These are phyloP conservation scores for Candida sithepensis DNA, from an alignment of 805 yeast species.

Conservation along the genomic window DNA sequence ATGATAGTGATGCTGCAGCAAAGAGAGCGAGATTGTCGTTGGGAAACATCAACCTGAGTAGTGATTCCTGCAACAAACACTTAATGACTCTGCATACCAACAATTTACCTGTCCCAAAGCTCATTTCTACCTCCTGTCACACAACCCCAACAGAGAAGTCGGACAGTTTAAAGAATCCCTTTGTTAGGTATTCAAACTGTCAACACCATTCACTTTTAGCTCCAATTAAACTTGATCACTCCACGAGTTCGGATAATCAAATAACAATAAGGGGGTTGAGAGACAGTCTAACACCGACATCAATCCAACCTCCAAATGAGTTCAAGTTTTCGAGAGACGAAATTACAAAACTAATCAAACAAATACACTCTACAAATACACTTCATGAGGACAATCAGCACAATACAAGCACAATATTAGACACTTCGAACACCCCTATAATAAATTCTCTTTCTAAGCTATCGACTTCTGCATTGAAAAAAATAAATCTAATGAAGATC, in stretches of 20 bases:
- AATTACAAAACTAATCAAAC: constrained; percentile 11
- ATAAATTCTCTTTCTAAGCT: constrained; percentile 10
- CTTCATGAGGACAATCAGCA: neutral
- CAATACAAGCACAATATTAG: neutral
- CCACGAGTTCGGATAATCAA: neutral
- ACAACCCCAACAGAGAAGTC: neutral
- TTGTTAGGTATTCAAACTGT: constrained; percentile 1
- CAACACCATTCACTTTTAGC: neutral
- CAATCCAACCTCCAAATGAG: constrained; percentile 5
- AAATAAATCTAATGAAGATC: constrained; percentile 22
- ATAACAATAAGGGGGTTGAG: neutral
- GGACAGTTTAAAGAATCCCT: neutral
- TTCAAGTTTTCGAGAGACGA: constrained; percentile 14
- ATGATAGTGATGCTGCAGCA: neutral
- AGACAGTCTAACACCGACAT: constrained; percentile 9
- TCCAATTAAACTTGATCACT: neutral
- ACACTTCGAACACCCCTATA: neutral
- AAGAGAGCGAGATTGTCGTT: neutral
- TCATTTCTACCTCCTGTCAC: neutral
- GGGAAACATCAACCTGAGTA: neutral
- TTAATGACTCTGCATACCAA: neutral
- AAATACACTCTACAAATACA: constrained; percentile 7
- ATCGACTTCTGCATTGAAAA: constrained; percentile 2
- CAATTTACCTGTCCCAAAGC: neutral
- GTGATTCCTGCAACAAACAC: neutral